A percentile compares a stretch with the other conserved stretches of the same genome.
phyloP scores from a whole-genome alignment of 352 stramenopile genomes.

The Pythium diclinum region DNA sequence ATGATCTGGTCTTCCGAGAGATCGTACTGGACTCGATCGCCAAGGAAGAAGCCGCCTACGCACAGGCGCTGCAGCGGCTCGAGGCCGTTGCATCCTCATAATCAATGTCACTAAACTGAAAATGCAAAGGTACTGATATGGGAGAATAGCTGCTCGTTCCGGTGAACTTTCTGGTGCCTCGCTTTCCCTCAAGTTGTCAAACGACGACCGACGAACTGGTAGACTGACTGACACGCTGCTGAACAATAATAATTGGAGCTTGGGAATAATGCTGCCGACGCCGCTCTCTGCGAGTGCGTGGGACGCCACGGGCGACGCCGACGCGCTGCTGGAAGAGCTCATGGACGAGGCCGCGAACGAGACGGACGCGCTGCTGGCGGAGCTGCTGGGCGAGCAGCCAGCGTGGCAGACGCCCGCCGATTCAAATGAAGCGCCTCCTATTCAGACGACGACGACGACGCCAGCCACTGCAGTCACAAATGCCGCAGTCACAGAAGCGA shows the following conservation, averaged over 20 bases:
- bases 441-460: too few species aligned
- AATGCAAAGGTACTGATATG: background rate
- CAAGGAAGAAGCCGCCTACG: constrained; percentile 1
- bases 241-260: background rate
- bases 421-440: background rate
- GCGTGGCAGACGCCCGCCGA: background rate
- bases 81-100: too few species aligned
- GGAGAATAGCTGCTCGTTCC: background rate
- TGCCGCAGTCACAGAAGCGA: background rate
- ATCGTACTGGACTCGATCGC: background rate
- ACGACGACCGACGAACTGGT: background rate
- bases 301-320: constrained; percentile 7
- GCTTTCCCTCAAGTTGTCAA: background rate
- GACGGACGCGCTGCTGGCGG: constrained; percentile 12
- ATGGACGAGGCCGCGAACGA: background rate
- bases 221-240: too few species aligned
- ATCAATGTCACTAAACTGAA: background rate
- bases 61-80: background rate
- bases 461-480: background rate
- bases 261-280: background rate
- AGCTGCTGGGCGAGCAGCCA: constrained; percentile 3
- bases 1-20: constrained; percentile 7
- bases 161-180: background rate
- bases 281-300: background rate
- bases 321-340: constrained; percentile 10